Base-by-base conservation (phyloP, 2,329 filamentous ascomycete genomes). In the Leptographium lundbergii region DNA sequence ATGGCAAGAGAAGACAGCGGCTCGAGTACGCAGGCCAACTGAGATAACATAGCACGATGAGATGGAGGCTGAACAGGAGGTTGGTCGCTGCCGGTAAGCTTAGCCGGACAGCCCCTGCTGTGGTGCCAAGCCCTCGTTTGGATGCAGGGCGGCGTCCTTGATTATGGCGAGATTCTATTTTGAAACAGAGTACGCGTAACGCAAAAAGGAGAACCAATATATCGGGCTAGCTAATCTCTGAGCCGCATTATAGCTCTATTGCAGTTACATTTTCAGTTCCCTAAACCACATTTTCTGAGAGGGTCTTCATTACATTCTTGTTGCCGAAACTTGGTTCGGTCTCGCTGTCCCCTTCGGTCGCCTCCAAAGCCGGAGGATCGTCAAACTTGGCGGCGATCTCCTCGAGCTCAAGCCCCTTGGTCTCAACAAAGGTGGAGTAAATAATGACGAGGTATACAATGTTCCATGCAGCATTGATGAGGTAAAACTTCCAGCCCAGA, bases 401-500 rank as follows among this genome's bases (percentile, higher is more conserved):
- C 39, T 59, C 58, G 3, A 59, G 58, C 9, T 14, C 48, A 2
- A 47, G 25, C 4, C 58, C 54, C 7, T 22, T 32, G 11, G 58
- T 59, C 22, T 59, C 58, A 3, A 59, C 48, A 19, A 45, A 59
- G 11, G 24, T 17, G 17, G 54, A 54, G 39, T 48, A 54, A 6
- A 39, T 36, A 17, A 60, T 11, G 27, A n/a, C 51, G 10, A 60
- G 27, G 17, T 48, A 54, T 11, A 57, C 1, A 3, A 60, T 14
- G 22, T 60, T 36, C 34, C 32, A 36, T 3, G 36, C 34, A 6
- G 29, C 58, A 34, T 60, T 60, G 42, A 57, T 51, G 4, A 60
- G 10, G 42, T 60, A 57, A 6, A 60, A 54, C 36, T 60, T 60
- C 58, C 58, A 60, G 39, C 54, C 50, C 4, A 59, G 34, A 36